phyloP scores from a whole-genome alignment of 768 basidiomycete genomes.

The Lactifluus echinatus region DNA sequence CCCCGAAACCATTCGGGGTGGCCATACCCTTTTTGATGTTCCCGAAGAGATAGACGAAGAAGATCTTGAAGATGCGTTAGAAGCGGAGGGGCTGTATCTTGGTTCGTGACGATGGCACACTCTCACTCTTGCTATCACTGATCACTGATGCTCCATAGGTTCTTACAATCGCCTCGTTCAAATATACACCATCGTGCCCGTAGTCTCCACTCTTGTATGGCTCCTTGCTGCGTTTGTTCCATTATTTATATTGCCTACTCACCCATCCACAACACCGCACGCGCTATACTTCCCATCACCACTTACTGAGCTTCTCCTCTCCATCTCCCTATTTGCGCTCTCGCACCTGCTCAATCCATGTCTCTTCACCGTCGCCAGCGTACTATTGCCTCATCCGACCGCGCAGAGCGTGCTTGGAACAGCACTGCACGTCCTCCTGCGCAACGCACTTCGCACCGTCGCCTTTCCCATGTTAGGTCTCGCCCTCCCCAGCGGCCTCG shows the following conservation, averaged over 20 bases:
- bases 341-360: constrained; percentile 46
- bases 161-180: constrained; percentile 49
- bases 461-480: constrained; percentile 46
- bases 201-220: constrained; percentile 35
- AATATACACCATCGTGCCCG: constrained; percentile 34
- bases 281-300: constrained; percentile 49
- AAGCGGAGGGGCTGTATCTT: constrained; percentile 16
- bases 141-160: constrained; percentile 32
- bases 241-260: constrained; percentile 33
- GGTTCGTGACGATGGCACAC: constrained; percentile 1
- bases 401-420: constrained; percentile 32
- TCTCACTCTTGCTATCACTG: neutral
- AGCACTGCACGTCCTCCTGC: constrained; percentile 40
- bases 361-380: constrained; percentile 33
- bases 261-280: constrained; percentile 30
- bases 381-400: constrained; percentile 26
- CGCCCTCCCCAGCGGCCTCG: constrained; percentile 35
- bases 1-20: constrained; percentile 11
- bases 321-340: constrained; percentile 53
- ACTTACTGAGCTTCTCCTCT: constrained; percentile 53
- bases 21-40: constrained; percentile 10
- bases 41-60: constrained; percentile 17
- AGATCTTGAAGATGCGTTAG: constrained; percentile 9
- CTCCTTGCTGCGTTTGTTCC: constrained; percentile 44
- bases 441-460: constrained; percentile 46